A percentile compares a stretch with the other conserved stretches of the same genome.
Evolutionary conservation across 129 eudicot species (phyloP).

Genomic region (Chrysanthemum makinoi): DNA sequence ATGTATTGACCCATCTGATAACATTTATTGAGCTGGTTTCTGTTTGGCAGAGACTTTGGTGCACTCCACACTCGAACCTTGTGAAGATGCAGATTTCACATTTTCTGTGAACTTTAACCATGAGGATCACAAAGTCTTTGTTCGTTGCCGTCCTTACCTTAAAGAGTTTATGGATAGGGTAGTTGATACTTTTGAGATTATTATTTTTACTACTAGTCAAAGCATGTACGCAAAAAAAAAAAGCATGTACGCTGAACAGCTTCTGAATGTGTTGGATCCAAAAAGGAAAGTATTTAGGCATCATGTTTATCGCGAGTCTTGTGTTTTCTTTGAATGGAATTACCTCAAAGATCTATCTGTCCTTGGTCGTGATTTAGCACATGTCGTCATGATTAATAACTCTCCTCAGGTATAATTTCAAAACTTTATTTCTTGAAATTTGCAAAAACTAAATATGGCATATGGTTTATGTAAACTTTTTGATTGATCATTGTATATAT

Average conservation of each 20-base stretch:
- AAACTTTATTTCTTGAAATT: neutral
- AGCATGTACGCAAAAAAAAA: slow-evolving; percentile 97
- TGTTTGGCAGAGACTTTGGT: slow-evolving; percentile 91
- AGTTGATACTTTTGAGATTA: slow-evolving; percentile 83
- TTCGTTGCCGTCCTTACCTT: slow-evolving; percentile 90
- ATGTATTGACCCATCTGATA: too few species aligned
- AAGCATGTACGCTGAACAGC: too few species aligned
- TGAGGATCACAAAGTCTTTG: slow-evolving; percentile 80
- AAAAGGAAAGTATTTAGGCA: slow-evolving; percentile 91
- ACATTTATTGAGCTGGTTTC: neutral
- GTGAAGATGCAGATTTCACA: slow-evolving; percentile 93
- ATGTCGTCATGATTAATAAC: slow-evolving; percentile 83
- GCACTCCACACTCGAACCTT: slow-evolving; percentile 91
- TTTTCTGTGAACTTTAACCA: slow-evolving; percentile 79
- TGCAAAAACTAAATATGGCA: neutral
- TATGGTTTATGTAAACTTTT: neutral
- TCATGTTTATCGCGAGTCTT: slow-evolving; percentile 93
- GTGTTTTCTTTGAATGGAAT: slow-evolving; percentile 82
- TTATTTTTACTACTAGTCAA: slow-evolving; percentile 97
- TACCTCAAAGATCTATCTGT: slow-evolving; percentile 88
- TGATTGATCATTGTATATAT: neutral
- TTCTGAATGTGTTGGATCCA: slow-evolving; percentile 96
- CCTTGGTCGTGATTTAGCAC: slow-evolving; percentile 98
- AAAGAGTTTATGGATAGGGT: slow-evolving; percentile 84
- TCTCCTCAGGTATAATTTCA: slow-evolving; percentile 81